A percentile compares a stretch with the other conserved stretches of the same genome.
Conservation (phyloP, 1,284 basidiomycete species). For the Ganoderma sinense region DNA sequence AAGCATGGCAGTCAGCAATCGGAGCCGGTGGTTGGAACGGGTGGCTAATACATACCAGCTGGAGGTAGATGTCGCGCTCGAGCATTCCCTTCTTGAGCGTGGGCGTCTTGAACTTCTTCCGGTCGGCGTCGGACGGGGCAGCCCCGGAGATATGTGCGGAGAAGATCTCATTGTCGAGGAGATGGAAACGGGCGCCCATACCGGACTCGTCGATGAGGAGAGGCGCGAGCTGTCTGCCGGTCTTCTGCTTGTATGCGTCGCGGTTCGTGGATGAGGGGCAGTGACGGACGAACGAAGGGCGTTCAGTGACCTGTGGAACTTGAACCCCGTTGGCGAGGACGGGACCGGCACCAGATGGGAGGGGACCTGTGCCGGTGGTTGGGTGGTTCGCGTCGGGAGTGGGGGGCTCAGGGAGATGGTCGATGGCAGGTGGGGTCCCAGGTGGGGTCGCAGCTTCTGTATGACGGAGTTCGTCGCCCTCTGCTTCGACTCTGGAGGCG, state of each 20-base stretch:
- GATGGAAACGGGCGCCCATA: neutral
- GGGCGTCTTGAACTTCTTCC: neutral
- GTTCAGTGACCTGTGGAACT: neutral
- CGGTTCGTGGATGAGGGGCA: neutral
- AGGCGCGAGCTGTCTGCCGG: neutral
- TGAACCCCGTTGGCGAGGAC: no score
- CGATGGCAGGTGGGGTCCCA: no score
- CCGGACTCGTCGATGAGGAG: slow-evolving; percentile 2
- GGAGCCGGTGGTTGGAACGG: neutral
- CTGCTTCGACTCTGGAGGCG: neutral
- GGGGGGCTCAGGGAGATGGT: no score
- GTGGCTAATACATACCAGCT: neutral
- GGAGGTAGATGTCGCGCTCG: neutral
- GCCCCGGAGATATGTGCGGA: neutral
- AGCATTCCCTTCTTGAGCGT: neutral
- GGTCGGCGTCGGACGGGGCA: neutral
- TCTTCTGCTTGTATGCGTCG: neutral
- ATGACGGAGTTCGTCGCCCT: no score
- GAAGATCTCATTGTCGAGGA: neutral
- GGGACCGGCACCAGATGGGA: no score
- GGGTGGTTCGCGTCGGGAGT: neutral
- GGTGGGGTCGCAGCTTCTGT: no score
- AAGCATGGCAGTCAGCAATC: neutral
- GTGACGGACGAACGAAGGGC: neutral
- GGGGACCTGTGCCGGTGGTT: no score